Conservation (phyloP, 768 basidiomycete genomes). For the Sporobolomyces roseus region DNA sequence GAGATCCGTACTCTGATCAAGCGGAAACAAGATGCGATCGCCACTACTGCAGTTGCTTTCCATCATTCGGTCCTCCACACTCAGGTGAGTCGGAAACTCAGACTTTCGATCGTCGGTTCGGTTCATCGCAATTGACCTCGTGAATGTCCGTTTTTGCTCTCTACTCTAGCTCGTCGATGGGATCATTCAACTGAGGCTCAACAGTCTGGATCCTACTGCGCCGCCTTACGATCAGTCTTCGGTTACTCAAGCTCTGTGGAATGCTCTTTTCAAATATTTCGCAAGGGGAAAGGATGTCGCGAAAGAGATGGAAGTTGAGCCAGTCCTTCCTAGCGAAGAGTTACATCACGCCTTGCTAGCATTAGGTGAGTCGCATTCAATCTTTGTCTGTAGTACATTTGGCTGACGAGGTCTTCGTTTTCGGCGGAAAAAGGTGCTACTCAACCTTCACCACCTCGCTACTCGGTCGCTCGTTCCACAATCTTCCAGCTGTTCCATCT, state of each 20-base stretch:
- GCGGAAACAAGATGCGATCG: conserved; percentile 27
- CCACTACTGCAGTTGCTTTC: conserved; percentile 34
- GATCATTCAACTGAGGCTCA: conserved; percentile 33
- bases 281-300: conserved; percentile 25
- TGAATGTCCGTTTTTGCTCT: no score
- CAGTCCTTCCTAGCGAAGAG: conserved; percentile 27
- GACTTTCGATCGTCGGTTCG: no score
- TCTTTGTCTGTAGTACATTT: background rate
- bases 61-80: conserved; percentile 37
- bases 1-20: conserved; percentile 37
- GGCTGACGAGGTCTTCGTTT: no score
- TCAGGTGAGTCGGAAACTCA: conserved; percentile 12
- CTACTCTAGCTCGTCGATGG: conserved; percentile 26
- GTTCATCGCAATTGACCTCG: background rate
- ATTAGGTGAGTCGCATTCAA: conserved; percentile 15
- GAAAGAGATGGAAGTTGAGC: conserved; percentile 22
- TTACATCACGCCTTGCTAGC: conserved; percentile 22
- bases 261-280: conserved; percentile 35
- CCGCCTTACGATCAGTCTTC: conserved; percentile 31
- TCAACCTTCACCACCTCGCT: conserved; percentile 8
- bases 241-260: conserved; percentile 36
- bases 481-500: conserved; percentile 35
- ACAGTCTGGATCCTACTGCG: conserved; percentile 34
- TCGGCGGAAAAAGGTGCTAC: conserved; percentile 26
- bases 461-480: conserved; percentile 30